Conservation (phyloP, 2,329 filamentous ascomycete genomes). For the Colletotrichum sp. region DNA sequence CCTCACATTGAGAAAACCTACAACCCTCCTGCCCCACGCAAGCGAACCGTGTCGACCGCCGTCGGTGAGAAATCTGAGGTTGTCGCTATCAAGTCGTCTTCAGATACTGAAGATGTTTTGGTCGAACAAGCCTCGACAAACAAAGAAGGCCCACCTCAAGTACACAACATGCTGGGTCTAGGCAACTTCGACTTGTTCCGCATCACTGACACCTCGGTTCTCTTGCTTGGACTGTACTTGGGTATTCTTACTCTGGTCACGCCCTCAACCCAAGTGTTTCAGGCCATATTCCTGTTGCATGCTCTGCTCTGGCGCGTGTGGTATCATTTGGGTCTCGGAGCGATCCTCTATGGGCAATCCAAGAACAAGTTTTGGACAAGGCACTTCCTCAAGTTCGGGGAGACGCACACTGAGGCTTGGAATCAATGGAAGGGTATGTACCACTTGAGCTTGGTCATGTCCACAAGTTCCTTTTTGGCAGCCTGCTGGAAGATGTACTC, state of each 20-base stretch:
- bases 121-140: constrained; percentile 25
- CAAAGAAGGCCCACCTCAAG: constrained; percentile 61
- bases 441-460: constrained; percentile 89
- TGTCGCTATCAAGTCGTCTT: constrained; percentile 4
- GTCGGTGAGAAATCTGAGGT: constrained; percentile 27
- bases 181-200: constrained; percentile 88
- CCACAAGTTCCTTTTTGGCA: constrained; percentile 85
- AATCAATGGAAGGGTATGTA: constrained; percentile 97
- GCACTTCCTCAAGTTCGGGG: constrained; percentile 96
- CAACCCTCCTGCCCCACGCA: constrained; percentile 83
- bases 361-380: constrained; percentile 93
- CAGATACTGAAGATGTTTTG: constrained; percentile 17
- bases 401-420: constrained; percentile 91
- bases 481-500: constrained; percentile 97
- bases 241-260: constrained; percentile 76
- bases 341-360: constrained; percentile 85
- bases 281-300: constrained; percentile 80
- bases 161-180: constrained; percentile 84
- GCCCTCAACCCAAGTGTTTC: constrained; percentile 76
- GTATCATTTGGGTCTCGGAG: constrained; percentile 88
- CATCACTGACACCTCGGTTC: constrained; percentile 80
- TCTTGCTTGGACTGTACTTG: constrained; percentile 79
- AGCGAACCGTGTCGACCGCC: constrained; percentile 44
- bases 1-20: constrained; percentile 99
- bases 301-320: constrained; percentile 86